Conservation (phyloP, 1,139 yeast species). For the Geotrichum klebahnii region DNA sequence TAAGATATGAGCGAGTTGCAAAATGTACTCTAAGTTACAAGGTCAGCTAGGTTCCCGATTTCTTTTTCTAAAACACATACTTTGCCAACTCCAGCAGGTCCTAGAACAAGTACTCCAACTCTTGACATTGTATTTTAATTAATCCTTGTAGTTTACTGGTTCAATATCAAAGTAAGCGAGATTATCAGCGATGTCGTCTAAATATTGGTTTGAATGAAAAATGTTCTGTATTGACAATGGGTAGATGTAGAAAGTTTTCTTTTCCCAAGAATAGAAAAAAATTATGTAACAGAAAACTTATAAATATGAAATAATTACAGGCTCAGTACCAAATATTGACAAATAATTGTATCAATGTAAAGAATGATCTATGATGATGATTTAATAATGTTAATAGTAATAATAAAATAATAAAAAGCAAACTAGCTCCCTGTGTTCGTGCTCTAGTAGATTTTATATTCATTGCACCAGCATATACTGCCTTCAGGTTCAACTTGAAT, state of each 20-base stretch:
- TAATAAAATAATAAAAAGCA: no score
- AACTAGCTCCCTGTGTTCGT: no score
- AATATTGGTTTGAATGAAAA: background rate
- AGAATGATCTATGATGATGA: no score
- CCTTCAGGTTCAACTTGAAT: conserved; percentile 42
- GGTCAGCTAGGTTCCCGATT: conserved; percentile 40
- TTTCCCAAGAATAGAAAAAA: background rate
- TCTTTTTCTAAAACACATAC: conserved; percentile 24
- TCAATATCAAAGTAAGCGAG: background rate
- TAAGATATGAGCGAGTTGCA: conserved; percentile 83
- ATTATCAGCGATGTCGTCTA: no score
- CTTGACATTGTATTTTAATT: conserved; percentile 61
- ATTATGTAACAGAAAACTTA: no score
- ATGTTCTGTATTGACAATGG: background rate
- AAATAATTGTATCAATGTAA: no score
- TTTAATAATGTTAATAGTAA: no score
- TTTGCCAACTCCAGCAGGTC: conserved; percentile 97
- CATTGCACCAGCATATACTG: conserved; percentile 38
- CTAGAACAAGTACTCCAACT: conserved; percentile 91
- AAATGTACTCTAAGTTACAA: conserved; percentile 49
- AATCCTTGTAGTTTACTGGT: background rate
- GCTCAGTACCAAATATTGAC: no score
- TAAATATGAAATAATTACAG: no score
- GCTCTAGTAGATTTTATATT: conserved; percentile 12
- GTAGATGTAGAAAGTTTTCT: background rate